phyloP scores from a whole-genome alignment of 176 grass and related monocot genomes.

The Chrysopogon serrulatus region DNA sequence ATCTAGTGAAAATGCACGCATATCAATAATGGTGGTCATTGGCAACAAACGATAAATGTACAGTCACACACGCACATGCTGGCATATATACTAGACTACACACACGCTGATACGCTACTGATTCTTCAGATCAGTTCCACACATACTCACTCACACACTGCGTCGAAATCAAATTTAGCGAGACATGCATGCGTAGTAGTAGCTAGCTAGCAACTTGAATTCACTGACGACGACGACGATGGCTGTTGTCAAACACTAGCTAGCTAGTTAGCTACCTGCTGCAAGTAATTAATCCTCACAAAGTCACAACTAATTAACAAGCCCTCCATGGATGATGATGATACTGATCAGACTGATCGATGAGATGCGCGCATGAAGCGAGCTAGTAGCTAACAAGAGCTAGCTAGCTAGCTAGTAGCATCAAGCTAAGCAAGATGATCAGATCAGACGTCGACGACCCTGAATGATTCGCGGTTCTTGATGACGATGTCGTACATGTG shows the following conservation, averaged over 20 bases:
- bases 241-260: too few relatives aligned
- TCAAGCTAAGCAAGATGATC: too few relatives aligned
- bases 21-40: neutral
- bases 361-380: too few relatives aligned
- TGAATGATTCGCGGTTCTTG: slow-evolving; percentile 85
- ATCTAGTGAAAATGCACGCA: neutral
- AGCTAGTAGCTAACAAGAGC: too few relatives aligned
- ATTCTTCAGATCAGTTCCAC: neutral
- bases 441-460: slow-evolving; percentile 55
- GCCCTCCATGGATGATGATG: neutral
- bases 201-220: neutral
- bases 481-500: slow-evolving; percentile 93
- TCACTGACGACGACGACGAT: neutral
- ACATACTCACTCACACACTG: neutral
- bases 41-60: neutral
- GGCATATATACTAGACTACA: neutral
- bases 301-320: neutral
- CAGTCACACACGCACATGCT: neutral
- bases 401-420: too few relatives aligned
- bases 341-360: too few relatives aligned
- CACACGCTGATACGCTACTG: neutral
- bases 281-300: neutral
- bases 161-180: neutral
- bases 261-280: neutral
- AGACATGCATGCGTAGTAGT: neutral